Evolutionary conservation across 2,329 filamentous ascomycete species (phyloP), one percentile per base, ranked within the genome.

Genomic region (Fusarium solani-melongenae): DNA sequence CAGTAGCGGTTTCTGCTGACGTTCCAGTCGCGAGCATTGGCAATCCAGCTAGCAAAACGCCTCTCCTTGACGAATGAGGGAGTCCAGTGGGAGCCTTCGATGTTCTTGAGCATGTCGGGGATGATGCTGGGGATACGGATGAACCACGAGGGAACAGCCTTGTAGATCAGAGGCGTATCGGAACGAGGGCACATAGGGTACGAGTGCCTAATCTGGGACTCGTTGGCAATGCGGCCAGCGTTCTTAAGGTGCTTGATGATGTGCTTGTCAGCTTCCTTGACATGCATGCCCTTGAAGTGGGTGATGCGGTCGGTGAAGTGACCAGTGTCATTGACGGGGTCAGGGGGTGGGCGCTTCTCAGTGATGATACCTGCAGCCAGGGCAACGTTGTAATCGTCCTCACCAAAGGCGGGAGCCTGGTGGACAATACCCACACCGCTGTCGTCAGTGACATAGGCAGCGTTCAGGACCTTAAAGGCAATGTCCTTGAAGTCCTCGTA

Each of bases 381-480:
- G 10, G 93, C 94, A 67, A 96, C 91, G 74, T 92, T 92, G 86
- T 97, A 98, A 92, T 98, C 96, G 74, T 98, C 96, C 84, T 98
- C 94, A 89, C 96, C 96, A 80, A 96, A 98, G 1, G 95, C 94
- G 3, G 96, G 96, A 6, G 96, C 90, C 83, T 98, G 95, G 83
- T 98, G 96, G 51, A 98, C 96, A 71, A 98, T 93, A 79, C 96
- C 96, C 36, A 94, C 94, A 91, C 96, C 96, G 78, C 94, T 95
- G 69, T 96, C 95, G 33, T 93, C 91, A 29, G 94, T 96, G 66
- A 98, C 95, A 79, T 98, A 98, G 8, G 88, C 91, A 39, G 93
- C 96, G 75, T 93, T 95, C 72, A 97, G 81, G 6, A 98, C 93
- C 76, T 88, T 90, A 88, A 97, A 98, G 5, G 91, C 94, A 69